Conservation (phyloP, 139 green algal genomes). For the Chlorella sp. region DNA sequence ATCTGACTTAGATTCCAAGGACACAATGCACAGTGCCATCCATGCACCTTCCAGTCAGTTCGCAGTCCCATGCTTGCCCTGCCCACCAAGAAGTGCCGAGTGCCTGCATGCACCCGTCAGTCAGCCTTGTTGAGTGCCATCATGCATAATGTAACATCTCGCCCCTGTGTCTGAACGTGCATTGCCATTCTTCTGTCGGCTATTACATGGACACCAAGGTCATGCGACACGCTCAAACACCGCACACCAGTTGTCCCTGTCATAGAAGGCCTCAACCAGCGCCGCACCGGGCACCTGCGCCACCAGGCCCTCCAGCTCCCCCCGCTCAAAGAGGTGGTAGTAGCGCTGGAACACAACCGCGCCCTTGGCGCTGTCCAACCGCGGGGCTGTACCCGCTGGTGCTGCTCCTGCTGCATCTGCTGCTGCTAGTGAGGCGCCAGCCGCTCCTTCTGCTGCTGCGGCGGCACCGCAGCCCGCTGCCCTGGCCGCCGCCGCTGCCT, state of each 20-base stretch:
- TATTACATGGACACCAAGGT: no score
- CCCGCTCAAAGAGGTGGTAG: slow-evolving; percentile 95
- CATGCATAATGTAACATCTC: no score
- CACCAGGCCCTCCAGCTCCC: slow-evolving; percentile 84
- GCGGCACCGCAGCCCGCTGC: not conserved
- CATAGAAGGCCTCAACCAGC: slow-evolving; percentile 79
- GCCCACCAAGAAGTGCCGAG: no score
- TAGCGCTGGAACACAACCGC: slow-evolving; percentile 93
- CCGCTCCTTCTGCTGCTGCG: not conserved
- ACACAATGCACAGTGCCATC: no score
- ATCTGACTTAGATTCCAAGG: no score
- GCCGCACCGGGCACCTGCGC: slow-evolving; percentile 39
- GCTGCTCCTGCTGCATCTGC: not conserved
- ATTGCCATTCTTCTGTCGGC: no score
- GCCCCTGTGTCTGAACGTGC: no score
- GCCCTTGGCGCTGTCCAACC: slow-evolving; percentile 78
- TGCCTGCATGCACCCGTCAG: no score
- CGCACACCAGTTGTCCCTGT: slow-evolving; percentile 92
- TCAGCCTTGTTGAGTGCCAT: no score
- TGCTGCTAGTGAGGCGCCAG: not conserved
- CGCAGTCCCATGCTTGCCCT: no score
- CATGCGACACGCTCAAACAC: slow-evolving; percentile 42
- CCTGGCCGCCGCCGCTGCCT: slow-evolving; percentile 44
- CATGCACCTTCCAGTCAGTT: no score
- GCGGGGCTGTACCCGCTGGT: not conserved